These are phyloP conservation scores for Schizonepeta tenuifolia DNA, from an alignment of 257 asterid species.

Conservation along the genomic window DNA sequence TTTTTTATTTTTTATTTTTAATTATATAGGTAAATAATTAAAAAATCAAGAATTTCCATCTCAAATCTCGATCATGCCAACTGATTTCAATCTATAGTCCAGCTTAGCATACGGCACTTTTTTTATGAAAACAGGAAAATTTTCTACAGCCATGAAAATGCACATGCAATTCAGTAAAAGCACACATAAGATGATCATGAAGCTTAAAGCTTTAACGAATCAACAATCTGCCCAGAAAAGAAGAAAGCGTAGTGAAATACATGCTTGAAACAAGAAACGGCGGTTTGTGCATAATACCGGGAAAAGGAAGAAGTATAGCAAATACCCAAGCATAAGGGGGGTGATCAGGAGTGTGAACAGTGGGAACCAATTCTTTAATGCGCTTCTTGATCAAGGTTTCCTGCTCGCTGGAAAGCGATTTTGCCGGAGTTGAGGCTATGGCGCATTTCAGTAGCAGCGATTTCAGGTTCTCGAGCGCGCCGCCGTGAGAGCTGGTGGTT, in stretches of 20 bases:
- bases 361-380: slow-evolving; percentile 37
- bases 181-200: slow-evolving; percentile 5
- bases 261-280: neutral
- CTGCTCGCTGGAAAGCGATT: slow-evolving; percentile 38
- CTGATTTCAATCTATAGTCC: neutral
- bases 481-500: slow-evolving; percentile 27
- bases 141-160: slow-evolving; percentile 11
- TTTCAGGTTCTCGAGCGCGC: slow-evolving; percentile 39
- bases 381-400: slow-evolving; percentile 39
- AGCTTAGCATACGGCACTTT: no score
- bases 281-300: neutral
- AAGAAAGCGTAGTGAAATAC: slow-evolving; percentile 8
- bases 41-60: no score
- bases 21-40: no score
- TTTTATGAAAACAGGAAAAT: no score
- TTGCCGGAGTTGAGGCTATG: slow-evolving; percentile 31
- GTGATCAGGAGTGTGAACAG: slow-evolving; percentile 53
- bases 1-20: no score
- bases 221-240: slow-evolving; percentile 15
- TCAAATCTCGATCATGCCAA: neutral
- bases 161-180: slow-evolving; percentile 23
- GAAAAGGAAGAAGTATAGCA: neutral
- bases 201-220: slow-evolving; percentile 19
- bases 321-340: slow-evolving; percentile 66
- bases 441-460: slow-evolving; percentile 45